These are phyloP conservation scores for Trypanosoma rangeli DNA, from an alignment of 208 protist genomes.

Conservation along the genomic window DNA sequence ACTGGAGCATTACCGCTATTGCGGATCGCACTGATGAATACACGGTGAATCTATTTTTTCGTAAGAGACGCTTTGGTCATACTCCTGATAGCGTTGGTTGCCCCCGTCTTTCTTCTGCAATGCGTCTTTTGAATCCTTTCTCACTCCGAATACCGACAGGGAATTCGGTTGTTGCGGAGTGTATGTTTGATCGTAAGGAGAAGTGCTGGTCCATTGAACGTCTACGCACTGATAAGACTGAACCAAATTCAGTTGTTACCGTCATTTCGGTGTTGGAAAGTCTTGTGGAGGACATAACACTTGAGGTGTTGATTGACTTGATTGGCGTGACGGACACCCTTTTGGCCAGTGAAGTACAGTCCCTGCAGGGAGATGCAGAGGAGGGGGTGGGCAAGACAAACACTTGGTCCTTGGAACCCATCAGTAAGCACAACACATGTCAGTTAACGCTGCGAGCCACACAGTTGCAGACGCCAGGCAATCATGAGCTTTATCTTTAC, in stretches of 20 bases:
- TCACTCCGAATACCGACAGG: conserved; percentile 34
- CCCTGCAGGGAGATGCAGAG: not conserved
- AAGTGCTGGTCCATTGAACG: conserved; percentile 65
- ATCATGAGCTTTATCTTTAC: conserved; percentile 42
- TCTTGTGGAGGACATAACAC: conserved; percentile 60
- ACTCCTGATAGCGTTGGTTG: conserved; percentile 56
- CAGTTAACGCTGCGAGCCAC: conserved; percentile 59
- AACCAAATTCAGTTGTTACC: conserved; percentile 81
- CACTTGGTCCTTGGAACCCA: not conserved
- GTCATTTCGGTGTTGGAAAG: conserved; percentile 81
- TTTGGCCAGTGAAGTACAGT: not conserved
- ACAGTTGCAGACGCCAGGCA: conserved; percentile 29
- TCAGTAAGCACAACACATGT: conserved; percentile 28
- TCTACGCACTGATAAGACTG: conserved; percentile 58
- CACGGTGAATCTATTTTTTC: conserved; percentile 61
- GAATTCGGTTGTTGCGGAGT: conserved; percentile 53
- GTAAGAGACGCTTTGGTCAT: conserved; percentile 65
- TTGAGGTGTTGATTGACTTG: conserved; percentile 39
- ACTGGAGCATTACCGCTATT: conserved; percentile 56
- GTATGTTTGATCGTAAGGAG: conserved; percentile 40
- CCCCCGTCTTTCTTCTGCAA: conserved; percentile 45
- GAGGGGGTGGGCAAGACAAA: not conserved
- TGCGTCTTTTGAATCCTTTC: conserved; percentile 55
- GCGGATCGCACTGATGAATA: conserved; percentile 35
- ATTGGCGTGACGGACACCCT: conserved; percentile 15